Base-by-base conservation (phyloP, 108 stramenopile genomes). In the Seminavis robusta region DNA sequence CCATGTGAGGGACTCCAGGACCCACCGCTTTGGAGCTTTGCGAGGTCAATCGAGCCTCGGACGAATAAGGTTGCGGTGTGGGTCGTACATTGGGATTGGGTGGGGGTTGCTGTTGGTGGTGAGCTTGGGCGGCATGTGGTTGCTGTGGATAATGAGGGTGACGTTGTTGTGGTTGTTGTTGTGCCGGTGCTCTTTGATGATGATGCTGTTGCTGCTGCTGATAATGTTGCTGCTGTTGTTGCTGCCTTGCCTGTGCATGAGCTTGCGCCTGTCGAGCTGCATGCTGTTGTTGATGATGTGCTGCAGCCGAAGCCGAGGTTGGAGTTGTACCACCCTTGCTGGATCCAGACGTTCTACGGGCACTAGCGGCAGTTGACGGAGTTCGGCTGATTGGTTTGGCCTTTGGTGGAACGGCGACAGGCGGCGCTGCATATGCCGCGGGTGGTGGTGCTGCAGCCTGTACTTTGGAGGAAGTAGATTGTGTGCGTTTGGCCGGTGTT, bases 41-140 rank as follows among this genome's bases (percentile, higher is more conserved):
- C 20, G 49, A 32, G 36, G 71, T 54, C 23, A 84, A 52, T 24
- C 73, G 76, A 15, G 67, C 59, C 49, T 86, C 85, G 2, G 56
- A 44, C 33, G 57, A 43, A 11, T 66, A 52, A 16, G 85, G 85
- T 36, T 53, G 63, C 4, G 70, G 41, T 10, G 77, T 79, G 10
- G 68, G 64, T 40, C 45, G 52, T 37, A 53, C 20, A 20, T 19
- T 48, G 47, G 19, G 2, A 9, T 28, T 23, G 23, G 46, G 2
- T 37, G 55, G 3, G 15, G 40, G 55, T 25, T 25, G 40, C 55
- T 16, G 45, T 28, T 65, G 63, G 34, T 49, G 63, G 27, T 24
- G 47, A 43, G 31, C 42, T 41, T 11, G n/a, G 13, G 39, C 20
- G 17, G 13, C 21, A 27, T 28, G 17, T 31, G 9, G 46, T 20